Base-by-base conservation (phyloP, 2,329 filamentous ascomycete genomes). In the Aspergillus thermomutatus region DNA sequence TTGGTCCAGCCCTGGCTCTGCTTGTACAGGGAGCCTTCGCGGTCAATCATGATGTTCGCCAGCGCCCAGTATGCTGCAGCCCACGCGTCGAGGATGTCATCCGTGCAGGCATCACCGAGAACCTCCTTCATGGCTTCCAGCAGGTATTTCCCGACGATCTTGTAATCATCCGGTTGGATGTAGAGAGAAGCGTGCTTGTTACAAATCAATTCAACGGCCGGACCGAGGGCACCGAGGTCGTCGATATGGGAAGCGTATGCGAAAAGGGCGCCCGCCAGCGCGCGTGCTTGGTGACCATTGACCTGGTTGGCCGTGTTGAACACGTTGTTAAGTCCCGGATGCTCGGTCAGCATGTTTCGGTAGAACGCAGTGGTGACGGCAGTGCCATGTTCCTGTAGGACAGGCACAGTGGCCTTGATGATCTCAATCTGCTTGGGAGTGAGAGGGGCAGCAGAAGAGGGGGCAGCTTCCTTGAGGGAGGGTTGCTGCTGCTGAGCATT, bases 101-200 rank as follows among this genome's bases (percentile, higher is more conserved):
- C 76, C 1, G 87, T 91, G 75, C 88, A 84, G 23, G 82, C 88
- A 1, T 81, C 80, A 3, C 88, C 88, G 1, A 92, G 81, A 0
- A 91, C 83, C 46, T 84, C 79, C 25, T 79, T 80, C 74, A 92
- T 89, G 1, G 88, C 86, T 26, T 80, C 79, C 46, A 92, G 79
- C 11, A 92, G 80, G 67, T 88, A 85, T 66, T 84, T 83, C 54
- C 86, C 88, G 3, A 92, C 87, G 46, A 90, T 82, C 34, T 81
- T 79, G 72, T 91, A 92, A 60, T 91, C 85, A 41, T 88, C 85
- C 0, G 88, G 82, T 54, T 77, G 78, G 67, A 92, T 85, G 64
- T 84, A 84, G 1, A 92, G 79, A 0, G 85, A 88, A 57, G 83
- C 88, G 71, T 92, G 89, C 73, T 91, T 91, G 70, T 91, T 84